Evolutionary conservation across 176 grass and related monocot species (phyloP), one percentile per base, ranked within the genome.

Genomic region (Aegilops umbellulata): DNA sequence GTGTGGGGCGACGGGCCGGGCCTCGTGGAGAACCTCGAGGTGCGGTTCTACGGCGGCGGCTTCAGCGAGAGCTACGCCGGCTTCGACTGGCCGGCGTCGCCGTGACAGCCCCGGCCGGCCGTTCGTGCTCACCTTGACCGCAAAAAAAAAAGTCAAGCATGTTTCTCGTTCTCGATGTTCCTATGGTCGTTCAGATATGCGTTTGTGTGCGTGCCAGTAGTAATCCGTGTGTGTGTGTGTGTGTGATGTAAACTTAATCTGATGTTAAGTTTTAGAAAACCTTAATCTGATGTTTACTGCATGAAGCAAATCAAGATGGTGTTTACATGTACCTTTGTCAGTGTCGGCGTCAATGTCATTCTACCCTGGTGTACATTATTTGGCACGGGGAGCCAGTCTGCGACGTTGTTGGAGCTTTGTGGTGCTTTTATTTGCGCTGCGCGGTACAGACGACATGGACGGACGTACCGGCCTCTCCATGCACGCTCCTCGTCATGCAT

Each of bases 61-160:
- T 90, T 94, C 57, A 85, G 72, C 34, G 90, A 96, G 89, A 86
- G 79, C 24, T 84, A 90, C 53, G 84, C 88, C 5, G 92, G 94
- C 38, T 88, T 94, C 71, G 90, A 96, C 64, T 99, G 97, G 97
- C 90, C 94, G 44, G 83, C 97, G 26, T 99, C 97, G 76, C 97
- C 94, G 44, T 98, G 88, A 94, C 17, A 82, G 2, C 0, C 24
- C 7, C 79, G 20, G 38, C 65, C 79, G 20, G 31, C 58, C 65
- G 68, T 71, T 2, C 68, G 34, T 39, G 68, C 31, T 78, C 35
- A 25, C 71, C 73, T 19, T 29, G 49, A 69, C 76, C 57, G 53
- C 53, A 78, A 65, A 80, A 80, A 80, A 80, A 60, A 4, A 44
- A 16, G 46, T 6, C 46, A 16, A 49, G 14, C 4, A 49, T 49